Evolutionary conservation across 2,329 filamentous ascomycete genomes (phyloP).

Genomic region (Coccinonectria pachysandricola): DNA sequence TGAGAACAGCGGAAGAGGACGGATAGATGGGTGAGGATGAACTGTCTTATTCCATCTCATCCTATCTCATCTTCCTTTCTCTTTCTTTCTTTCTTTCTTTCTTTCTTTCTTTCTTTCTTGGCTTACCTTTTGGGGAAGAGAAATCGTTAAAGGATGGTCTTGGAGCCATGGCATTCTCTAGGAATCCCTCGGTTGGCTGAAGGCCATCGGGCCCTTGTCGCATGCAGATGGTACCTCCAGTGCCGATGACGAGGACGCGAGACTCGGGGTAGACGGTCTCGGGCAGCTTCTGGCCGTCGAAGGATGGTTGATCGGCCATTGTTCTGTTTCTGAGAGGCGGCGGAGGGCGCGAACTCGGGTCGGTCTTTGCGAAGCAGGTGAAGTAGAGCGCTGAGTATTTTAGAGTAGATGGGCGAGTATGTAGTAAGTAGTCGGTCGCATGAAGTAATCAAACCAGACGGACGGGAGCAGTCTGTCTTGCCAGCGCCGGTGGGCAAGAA

Average conservation of each 20-base stretch:
- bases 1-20: conserved; percentile 1
- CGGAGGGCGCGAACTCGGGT: too few species aligned
- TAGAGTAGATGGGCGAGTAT: too few species aligned
- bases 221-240: conserved; percentile 88
- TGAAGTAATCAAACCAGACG: too few species aligned
- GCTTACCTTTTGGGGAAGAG: conserved; percentile 21
- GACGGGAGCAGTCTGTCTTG: too few species aligned
- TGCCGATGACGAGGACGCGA: conserved; percentile 81
- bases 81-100: too few species aligned
- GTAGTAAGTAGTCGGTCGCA: too few species aligned
- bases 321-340: too few species aligned
- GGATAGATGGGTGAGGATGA: conserved; percentile 2
- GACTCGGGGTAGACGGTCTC: conserved; percentile 52
- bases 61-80: conserved; percentile 2
- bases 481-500: too few species aligned
- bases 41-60: conserved; percentile 3
- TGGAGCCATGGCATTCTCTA: conserved; percentile 72
- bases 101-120: too few species aligned
- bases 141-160: conserved; percentile 76
- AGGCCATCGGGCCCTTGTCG: conserved; percentile 69
- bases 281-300: conserved; percentile 5
- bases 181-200: conserved; percentile 68
- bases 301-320: too few species aligned
- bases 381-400: too few species aligned
- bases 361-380: too few species aligned